Percentiles rank a stretch among this genome's conserved stretches.
These are phyloP conservation scores for Russula brevipes DNA, from an alignment of 768 basidiomycete species.

Conservation along the genomic window DNA sequence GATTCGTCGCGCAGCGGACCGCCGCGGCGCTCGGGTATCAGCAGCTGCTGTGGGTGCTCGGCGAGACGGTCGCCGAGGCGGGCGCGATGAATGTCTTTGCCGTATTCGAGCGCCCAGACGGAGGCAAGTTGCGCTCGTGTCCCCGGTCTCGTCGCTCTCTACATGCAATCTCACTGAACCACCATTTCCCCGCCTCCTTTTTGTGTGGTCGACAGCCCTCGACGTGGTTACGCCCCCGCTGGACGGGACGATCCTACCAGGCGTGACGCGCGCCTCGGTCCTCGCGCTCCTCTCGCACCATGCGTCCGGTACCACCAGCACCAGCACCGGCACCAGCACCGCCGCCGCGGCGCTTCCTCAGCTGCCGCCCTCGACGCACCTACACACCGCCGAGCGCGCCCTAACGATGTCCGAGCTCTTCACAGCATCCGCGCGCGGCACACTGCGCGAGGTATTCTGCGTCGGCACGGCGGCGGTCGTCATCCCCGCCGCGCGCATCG, in stretches of 20 bases:
- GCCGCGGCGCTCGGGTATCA: slow-evolving; percentile 45
- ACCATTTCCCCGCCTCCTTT: not conserved
- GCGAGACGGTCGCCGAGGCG: slow-evolving; percentile 35
- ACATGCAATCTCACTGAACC: slow-evolving; percentile 21
- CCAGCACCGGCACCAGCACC: no score
- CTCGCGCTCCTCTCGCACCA: slow-evolving; percentile 57
- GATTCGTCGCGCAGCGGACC: slow-evolving; percentile 39
- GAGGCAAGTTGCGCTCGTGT: slow-evolving; percentile 26
- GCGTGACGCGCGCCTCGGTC: slow-evolving; percentile 88
- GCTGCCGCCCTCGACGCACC: slow-evolving; percentile 38
- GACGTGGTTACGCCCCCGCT: slow-evolving; percentile 87
- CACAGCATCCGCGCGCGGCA: slow-evolving; percentile 47
- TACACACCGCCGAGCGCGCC: slow-evolving; percentile 40
- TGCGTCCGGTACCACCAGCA: no score
- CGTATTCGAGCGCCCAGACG: slow-evolving; percentile 40
- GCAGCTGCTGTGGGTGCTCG: slow-evolving; percentile 49
- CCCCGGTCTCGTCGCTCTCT: not conserved
- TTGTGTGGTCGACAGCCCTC: slow-evolving; percentile 38
- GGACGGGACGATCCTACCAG: slow-evolving; percentile 89
- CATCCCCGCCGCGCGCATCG: slow-evolving; percentile 65
- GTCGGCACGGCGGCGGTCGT: slow-evolving; percentile 82
- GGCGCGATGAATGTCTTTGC: slow-evolving; percentile 51
- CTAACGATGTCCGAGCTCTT: slow-evolving; percentile 44
- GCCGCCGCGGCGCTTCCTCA: slow-evolving; percentile 33
- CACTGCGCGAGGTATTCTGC: slow-evolving; percentile 76